Base-by-base conservation (phyloP, 2,329 filamentous ascomycete species). In the Arthrinium phaeospermum region DNA sequence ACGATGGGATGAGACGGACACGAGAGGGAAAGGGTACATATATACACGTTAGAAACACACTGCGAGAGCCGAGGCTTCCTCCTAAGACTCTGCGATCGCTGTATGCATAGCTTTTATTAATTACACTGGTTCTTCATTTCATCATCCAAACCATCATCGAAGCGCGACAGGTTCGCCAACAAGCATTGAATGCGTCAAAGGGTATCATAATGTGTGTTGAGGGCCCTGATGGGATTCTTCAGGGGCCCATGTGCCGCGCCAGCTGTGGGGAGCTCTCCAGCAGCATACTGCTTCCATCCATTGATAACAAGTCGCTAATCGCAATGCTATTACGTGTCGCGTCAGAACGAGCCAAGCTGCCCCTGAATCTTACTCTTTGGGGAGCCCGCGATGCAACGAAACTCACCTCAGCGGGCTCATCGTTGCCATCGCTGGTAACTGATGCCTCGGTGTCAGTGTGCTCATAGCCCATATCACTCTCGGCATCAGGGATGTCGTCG, bases 361-460 rank as follows among this genome's bases (percentile, higher is more conserved):
- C 77, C 24, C 82, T 79, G 75, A 82, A 81, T 7, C 81, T 77
- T 64, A 80, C 67, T 72, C 77, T 64, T 75, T 80, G 76, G 76
- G 83, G 70, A 71, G 76, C 69, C 76, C 80, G 75, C 22, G 76
- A 72, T 7, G 76, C 71, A n/a, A 79, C 82, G 71, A 85, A 86
- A 74, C 83, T 84, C 71, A 84, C 74, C 67, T 80, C 79, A 24
- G 72, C 76, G 2, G 77, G 77, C 2, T 84, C 81, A 7, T 84
- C 83, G 34, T 83, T 82, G 68, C 83, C 83, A 73, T 86, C 88
- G 78, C 86, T 89, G 73, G 82, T 87, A 70, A 91, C 76, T 70
- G 91, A 91, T 12, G 86, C 91, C 75, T 94, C 92, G 2, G 92
- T 92, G 81, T 94, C 93, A 12, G 93, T 94, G 79, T 94, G 92